phyloP scores from a whole-genome alignment of 257 asterid species.

The Solanum tacnaense region DNA sequence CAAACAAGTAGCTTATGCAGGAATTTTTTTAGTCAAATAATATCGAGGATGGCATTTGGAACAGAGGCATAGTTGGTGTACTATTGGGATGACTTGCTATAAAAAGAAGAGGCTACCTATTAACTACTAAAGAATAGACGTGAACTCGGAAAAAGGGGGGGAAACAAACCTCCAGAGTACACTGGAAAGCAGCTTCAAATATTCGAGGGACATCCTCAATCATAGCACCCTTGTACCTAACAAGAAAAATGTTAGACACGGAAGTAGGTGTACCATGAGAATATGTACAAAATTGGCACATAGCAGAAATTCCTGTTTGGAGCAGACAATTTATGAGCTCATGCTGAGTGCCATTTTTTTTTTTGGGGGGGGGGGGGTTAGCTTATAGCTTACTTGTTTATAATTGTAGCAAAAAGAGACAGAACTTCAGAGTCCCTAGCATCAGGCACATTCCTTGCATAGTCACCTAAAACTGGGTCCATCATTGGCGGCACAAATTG shows the following conservation, averaged over 20 bases:
- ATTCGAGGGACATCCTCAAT: conserved; percentile 91
- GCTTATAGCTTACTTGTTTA: conserved; percentile 76
- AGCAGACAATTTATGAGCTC: background rate
- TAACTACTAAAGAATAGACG: background rate
- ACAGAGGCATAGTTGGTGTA: background rate
- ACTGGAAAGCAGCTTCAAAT: conserved; percentile 94
- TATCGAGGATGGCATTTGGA: background rate
- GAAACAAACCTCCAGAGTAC: conserved; percentile 79
- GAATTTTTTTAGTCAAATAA: background rate
- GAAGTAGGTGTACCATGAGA: background rate
- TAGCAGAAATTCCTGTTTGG: background rate
- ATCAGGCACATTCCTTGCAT: conserved; percentile 93
- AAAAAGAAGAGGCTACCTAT: background rate
- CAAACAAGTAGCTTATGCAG: background rate
- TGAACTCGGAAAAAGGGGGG: background rate
- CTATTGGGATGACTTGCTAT: background rate
- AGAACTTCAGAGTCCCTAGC: conserved; percentile 99
- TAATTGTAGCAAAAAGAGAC: conserved; percentile 91
- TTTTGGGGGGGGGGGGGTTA: background rate
- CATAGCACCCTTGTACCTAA: conserved; percentile 83
- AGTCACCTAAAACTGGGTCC: conserved; percentile 96
- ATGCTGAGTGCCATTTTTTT: background rate
- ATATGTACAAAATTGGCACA: background rate
- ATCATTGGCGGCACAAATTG: conserved; percentile 98
- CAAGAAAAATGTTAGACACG: background rate